Base-by-base conservation (phyloP, 768 basidiomycete species). In the Agaricus blazei region DNA sequence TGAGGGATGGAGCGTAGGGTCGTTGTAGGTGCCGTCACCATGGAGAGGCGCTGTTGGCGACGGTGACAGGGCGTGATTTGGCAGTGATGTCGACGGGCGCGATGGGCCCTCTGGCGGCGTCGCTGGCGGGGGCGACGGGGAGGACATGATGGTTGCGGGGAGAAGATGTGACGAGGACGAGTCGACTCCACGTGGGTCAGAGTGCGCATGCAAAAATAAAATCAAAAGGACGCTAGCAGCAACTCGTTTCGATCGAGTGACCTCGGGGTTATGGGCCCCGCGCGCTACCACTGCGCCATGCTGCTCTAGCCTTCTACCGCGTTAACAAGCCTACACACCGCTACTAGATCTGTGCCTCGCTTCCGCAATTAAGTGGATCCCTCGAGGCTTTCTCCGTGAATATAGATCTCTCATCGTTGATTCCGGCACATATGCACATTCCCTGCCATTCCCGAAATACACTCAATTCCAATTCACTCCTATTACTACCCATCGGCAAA, bases 191-290 rank as follows among this genome's bases (percentile, higher is more conserved):
- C 26, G 11, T 45, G 19, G 11, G 19, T 24, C 19, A 19, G 19
- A 19, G 19, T 19, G 19, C 19, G 19, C 19, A 19, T 19, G 19
- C 19, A 19, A 19, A 19, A 19, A 19, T 19, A 19, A 19, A 11
- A 52, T 23, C 38, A 47, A 44, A 28, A 51, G 54, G 51, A 61
- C 34, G 36, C 11, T 80, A 80, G 79, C 78, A 80, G 74, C 78
- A 78, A 77, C 78, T 79, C 71, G 79, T 80, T 76, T 81, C 79
- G 79, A 80, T 81, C 79, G 71, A 79, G 78, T 77, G 79, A 78
- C 79, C 78, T 80, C 79, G 71, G 78, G 79, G 78, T 81, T 80
- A 79, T 79, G 77, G 73, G 78, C 77, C 77, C 77, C 70, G 77
- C 78, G 74, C 74, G 74, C 76, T 79, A 68, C 76, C 75, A 72